A percentile compares a stretch with the other conserved stretches of the same genome.
phyloP scores from a whole-genome alignment of 2,329 filamentous ascomycete genomes.

The Bipolaris zeicola region DNA sequence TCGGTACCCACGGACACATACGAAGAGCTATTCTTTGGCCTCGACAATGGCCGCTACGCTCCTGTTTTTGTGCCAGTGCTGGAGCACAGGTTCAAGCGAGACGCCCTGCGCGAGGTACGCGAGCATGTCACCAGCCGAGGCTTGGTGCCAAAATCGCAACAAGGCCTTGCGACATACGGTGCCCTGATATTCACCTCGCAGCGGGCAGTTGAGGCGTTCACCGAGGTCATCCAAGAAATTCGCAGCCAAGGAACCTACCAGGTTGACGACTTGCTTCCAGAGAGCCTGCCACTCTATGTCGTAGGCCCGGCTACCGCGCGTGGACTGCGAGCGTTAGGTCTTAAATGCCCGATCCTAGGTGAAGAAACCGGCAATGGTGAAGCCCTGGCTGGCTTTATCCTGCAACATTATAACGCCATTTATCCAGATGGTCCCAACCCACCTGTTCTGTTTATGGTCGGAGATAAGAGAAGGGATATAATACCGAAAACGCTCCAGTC shows the following conservation, averaged over 20 bases:
- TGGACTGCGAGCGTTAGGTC: constrained; percentile 64
- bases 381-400: constrained; percentile 75
- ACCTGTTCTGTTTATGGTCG: constrained; percentile 82
- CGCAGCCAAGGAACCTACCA: constrained; percentile 41
- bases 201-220: constrained; percentile 79
- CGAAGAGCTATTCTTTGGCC: constrained; percentile 66
- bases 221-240: constrained; percentile 64
- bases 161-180: constrained; percentile 60
- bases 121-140: constrained; percentile 56
- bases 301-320: constrained; percentile 82
- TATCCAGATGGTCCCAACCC: constrained; percentile 54
- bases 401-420: constrained; percentile 70
- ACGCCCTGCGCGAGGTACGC: constrained; percentile 61
- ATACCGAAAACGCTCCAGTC: constrained; percentile 82
- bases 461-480: constrained; percentile 86
- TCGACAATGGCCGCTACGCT: constrained; percentile 58
- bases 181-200: constrained; percentile 87
- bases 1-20: constrained; percentile 75
- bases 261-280: constrained; percentile 48
- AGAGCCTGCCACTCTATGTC: constrained; percentile 70
- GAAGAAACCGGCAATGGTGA: constrained; percentile 86
- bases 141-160: constrained; percentile 37
- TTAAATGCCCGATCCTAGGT: constrained; percentile 69
- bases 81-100: constrained; percentile 69
- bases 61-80: constrained; percentile 78